Base-by-base conservation (phyloP, 768 basidiomycete genomes). In the Kockovaella imperatae region DNA sequence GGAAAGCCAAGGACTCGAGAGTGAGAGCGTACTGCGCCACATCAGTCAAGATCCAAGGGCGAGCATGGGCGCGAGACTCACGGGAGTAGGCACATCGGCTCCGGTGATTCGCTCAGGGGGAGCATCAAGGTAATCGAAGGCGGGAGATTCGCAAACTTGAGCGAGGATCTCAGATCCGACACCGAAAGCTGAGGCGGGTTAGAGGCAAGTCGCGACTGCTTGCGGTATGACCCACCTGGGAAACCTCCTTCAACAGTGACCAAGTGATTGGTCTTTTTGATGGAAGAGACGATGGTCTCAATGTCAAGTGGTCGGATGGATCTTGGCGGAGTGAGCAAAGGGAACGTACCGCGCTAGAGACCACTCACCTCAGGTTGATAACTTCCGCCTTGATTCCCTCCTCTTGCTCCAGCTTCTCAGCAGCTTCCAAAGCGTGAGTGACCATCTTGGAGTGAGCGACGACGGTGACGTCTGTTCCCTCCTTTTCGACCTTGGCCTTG, bases 361-460 rank as follows among this genome's bases (percentile, higher is more conserved):
- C 20, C 17, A n/a, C 32, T 4, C 81, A 83, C 58, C 93, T 80
- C 56, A 97, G 79, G 78, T 99, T 99, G 78, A 99, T 83, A 62
- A 99, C 88, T 75, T 99, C 95, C 21, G 89, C 91, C 70, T 87
- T 86, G 76, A 99, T 83, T 28, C 89, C 93, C 21, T 72, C 64
- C 74, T 97, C 91, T 77, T 96, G 91, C 56, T 85, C 87, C 20
- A 99, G 78, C 29, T 76, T 74, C 48, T 93, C 93, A 10, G 95
- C 95, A 31, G 95, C 91, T 72, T 97, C 93, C 52, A 99, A 73
- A 65, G 83, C 83, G 75, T 90, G 87, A 1, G 86, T 82, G 51
- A 99, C 95, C 90, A 93, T 93, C 74, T 90, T 91, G 74, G 87
- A 89, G 78, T 97, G 95, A 17, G 87, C 91, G 52, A 99, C 93